Evolutionary conservation across 495 filamentous ascomycete genomes (phyloP).

Genomic region (Tuber borchii): DNA sequence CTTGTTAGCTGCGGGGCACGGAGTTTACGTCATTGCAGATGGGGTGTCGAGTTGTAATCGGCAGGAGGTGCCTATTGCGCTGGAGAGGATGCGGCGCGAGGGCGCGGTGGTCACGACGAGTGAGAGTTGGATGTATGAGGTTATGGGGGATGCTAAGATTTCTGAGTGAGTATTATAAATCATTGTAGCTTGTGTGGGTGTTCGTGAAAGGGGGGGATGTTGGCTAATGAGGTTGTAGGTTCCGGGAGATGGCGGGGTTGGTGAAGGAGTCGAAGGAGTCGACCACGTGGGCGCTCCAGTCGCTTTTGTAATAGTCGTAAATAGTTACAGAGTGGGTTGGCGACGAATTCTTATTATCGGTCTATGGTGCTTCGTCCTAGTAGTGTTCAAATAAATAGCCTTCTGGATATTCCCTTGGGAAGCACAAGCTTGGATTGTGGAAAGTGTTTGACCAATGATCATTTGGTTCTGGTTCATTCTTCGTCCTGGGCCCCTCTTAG

Average conservation of each 20-base stretch:
- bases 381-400: background rate
- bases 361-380: background rate
- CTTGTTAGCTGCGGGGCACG: slow-evolving; percentile 63
- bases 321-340: background rate
- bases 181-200: background rate
- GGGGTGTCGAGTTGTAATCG: slow-evolving; percentile 63
- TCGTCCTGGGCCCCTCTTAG: background rate
- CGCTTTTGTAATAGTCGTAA: slow-evolving; percentile 44
- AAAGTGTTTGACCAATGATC: background rate
- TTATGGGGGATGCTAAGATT: slow-evolving; percentile 77
- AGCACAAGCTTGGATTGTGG: background rate
- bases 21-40: slow-evolving; percentile 86
- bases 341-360: background rate
- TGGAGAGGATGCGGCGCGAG: slow-evolving; percentile 64
- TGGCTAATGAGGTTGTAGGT: slow-evolving; percentile 19
- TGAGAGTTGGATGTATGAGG: slow-evolving; percentile 89
- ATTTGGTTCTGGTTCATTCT: background rate
- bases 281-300: slow-evolving; percentile 60
- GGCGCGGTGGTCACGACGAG: slow-evolving; percentile 79
- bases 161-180: slow-evolving; percentile 49
- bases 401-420: background rate
- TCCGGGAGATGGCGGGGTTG: slow-evolving; percentile 62
- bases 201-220: background rate
- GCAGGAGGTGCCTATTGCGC: slow-evolving; percentile 72
- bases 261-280: slow-evolving; percentile 68